Evolutionary conservation across 1,284 basidiomycete species (phyloP).

Genomic region (Cryptococcus maquisensis): DNA sequence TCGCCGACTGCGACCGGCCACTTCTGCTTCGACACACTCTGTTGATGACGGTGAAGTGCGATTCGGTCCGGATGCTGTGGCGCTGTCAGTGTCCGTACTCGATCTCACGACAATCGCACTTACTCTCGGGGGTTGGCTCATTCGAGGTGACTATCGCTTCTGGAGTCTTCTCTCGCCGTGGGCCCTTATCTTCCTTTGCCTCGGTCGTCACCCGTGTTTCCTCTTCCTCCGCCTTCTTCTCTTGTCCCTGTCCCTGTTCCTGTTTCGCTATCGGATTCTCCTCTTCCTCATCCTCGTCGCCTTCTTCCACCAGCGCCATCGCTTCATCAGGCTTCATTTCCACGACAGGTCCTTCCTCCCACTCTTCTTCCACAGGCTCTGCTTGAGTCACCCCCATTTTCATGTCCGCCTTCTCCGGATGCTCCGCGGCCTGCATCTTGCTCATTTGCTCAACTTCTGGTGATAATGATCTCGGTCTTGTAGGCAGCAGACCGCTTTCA

Average conservation of each 20-base stretch:
- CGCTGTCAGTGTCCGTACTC: neutral
- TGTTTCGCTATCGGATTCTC: neutral
- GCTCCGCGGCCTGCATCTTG: neutral
- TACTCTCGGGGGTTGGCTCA: neutral
- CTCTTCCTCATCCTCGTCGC: neutral
- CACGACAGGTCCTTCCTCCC: conserved; percentile 11
- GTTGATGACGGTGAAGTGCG: neutral
- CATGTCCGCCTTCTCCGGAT: neutral
- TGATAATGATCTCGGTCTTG: conserved; percentile 8
- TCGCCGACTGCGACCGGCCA: conserved; percentile 58
- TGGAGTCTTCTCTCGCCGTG: too few relatives aligned
- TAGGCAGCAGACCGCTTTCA: conserved; percentile 23
- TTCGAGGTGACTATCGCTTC: neutral
- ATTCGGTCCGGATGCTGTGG: neutral
- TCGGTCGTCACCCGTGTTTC: neutral
- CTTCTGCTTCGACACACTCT: conserved; percentile 8
- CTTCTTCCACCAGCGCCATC: conserved; percentile 1
- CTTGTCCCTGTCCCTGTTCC: neutral
- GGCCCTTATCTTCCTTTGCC: neutral
- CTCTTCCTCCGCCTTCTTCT: neutral
- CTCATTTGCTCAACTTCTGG: neutral
- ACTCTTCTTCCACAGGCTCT: conserved; percentile 7
- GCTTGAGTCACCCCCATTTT: neutral
- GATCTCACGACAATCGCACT: neutral
- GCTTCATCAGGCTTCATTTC: conserved; percentile 8